Conservation (phyloP, 495 filamentous ascomycete species). For the Amphirosellinia nigrospora region DNA sequence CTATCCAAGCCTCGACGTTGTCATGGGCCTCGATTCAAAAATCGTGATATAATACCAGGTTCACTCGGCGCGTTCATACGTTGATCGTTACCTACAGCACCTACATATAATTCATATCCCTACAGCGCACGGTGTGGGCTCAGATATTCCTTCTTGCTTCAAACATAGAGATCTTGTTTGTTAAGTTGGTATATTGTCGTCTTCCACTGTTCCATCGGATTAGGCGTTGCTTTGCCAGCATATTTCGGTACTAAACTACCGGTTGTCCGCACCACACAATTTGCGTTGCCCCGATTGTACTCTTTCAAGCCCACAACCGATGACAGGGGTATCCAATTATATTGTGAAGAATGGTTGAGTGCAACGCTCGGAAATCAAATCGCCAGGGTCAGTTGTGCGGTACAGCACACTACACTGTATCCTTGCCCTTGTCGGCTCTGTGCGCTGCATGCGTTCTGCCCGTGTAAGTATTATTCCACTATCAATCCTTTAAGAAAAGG, state of each 20-base stretch:
- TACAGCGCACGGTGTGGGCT: neutral
- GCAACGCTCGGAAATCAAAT: conserved; percentile 28
- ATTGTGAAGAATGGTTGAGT: conserved; percentile 17
- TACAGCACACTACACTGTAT: neutral
- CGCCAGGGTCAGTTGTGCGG: conserved; percentile 20
- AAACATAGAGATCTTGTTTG: conserved; percentile 7
- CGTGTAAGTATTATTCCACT: conserved; percentile 8
- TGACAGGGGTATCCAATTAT: conserved; percentile 8
- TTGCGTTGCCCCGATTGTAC: conserved; percentile 8
- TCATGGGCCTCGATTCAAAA: neutral
- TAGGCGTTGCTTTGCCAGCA: neutral
- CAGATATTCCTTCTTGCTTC: neutral
- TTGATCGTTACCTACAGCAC: neutral
- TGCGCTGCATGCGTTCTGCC: conserved; percentile 11
- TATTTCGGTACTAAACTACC: neutral
- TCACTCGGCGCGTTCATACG: neutral
- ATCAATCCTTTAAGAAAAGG: conserved; percentile 1
- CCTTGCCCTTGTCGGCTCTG: conserved; percentile 16
- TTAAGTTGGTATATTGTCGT: neutral
- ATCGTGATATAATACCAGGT: neutral
- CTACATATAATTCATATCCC: neutral
- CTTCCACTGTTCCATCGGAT: neutral
- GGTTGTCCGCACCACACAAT: neutral
- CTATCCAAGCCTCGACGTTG: neutral
- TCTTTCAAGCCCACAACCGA: conserved; percentile 13